Base-by-base conservation (phyloP, 78 protist genomes). In the Neovahlkampfia damariscottae region DNA sequence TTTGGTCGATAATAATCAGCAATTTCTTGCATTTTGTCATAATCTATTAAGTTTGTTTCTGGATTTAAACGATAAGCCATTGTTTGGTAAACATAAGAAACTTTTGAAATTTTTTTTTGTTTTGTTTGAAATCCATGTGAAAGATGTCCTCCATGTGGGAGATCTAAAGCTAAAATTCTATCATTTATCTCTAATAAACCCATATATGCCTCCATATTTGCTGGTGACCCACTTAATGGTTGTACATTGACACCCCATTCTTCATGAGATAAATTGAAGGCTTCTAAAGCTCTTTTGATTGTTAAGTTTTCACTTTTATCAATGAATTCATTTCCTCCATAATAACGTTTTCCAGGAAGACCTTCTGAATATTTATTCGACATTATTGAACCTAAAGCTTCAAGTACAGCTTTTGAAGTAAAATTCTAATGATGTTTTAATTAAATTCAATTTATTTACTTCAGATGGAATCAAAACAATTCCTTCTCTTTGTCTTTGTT, bases 161-260 rank as follows among this genome's bases (percentile, higher is more conserved):
- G 77, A 67, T 86, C 86, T 5, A 82, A 80, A 1, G 87, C 90
- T 91, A 93, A 88, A 8, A 90, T 19, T 29, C 94, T 78, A 74
- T 88, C 94, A 69, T 86, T 88, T 9, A 89, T 91, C 74, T 81
- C 0, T n/a, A 93, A 77, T 72, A 90, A 40, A 3, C 86, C 91
- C 5, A 88, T 82, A 82, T 74, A 84, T 0, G 74, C 92, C 6
- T 80, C 91, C 32, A 90, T 81, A 90, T 90, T 90, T 34, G 96
- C 94, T 5, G 91, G 90, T 3, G 89, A 77, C 9, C 90, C 89
- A 5, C 85, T 78, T 73, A 79, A 83, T 7, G 93, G 82, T 82
- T 93, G 94, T 38, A 93, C 96, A 81, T 93, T 93, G 41, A 90
- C 93, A 28, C 89, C 96, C 96, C 96, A 92, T 70, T 81, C 67